Evolutionary conservation across 192 early-diverging fungal species (phyloP).

Genomic region (Podila minutissima): DNA sequence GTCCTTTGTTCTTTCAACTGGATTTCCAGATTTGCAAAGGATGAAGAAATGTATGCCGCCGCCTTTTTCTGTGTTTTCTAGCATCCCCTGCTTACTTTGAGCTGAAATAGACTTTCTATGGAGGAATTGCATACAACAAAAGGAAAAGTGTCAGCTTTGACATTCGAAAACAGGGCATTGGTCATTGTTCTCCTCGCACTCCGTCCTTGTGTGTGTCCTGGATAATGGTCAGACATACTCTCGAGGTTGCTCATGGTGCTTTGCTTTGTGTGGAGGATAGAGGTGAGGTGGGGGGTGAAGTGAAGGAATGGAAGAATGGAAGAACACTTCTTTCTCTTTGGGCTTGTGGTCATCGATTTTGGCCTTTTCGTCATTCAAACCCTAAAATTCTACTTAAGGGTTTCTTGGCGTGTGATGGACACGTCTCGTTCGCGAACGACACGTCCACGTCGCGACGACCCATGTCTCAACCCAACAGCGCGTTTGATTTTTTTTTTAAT

Average conservation of each 20-base stretch:
- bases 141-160: neutral
- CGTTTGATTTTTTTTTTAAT: no score
- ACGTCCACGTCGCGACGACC: no score
- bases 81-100: conserved; percentile 20
- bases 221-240: conserved; percentile 11
- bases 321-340: neutral
- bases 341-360: no score
- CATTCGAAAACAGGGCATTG: neutral
- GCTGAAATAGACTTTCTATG: conserved; percentile 43
- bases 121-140: neutral
- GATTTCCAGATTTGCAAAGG: no score
- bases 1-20: no score
- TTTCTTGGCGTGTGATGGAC: no score
- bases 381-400: no score
- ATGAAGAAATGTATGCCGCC: no score
- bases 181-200: neutral
- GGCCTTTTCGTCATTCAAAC: no score
- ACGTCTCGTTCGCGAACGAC: no score
- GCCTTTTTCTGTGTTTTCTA: neutral
- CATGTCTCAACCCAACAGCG: no score
- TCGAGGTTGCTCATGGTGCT: conserved; percentile 46
- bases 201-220: neutral
- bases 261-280: neutral
- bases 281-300: neutral
- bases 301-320: neutral